phyloP scores from a whole-genome alignment of 2,329 filamentous ascomycete genomes.

The Fusarium sp. region DNA sequence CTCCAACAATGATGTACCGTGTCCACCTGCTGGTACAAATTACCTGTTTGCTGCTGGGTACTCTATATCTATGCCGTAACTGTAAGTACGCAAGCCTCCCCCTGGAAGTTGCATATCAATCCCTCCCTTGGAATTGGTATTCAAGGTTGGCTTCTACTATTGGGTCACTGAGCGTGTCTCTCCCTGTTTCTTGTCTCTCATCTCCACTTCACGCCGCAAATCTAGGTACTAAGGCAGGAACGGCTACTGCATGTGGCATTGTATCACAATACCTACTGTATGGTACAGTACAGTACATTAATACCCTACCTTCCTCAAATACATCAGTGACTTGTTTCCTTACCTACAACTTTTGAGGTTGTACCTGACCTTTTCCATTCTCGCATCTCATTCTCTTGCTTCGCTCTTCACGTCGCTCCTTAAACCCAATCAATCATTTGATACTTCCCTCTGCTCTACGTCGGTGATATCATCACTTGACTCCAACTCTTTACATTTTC shows the following conservation, averaged over 20 bases:
- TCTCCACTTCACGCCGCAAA: conserved; percentile 16
- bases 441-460: background rate
- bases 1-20: background rate
- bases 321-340: background rate
- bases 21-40: background rate
- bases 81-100: conserved; percentile 10
- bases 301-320: background rate
- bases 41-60: background rate
- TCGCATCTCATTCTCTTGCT: conserved; percentile 1
- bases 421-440: background rate
- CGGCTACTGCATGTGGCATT: background rate
- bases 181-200: conserved; percentile 23
- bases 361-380: background rate
- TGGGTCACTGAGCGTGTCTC: background rate
- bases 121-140: conserved; percentile 7
- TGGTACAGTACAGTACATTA: background rate
- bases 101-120: conserved; percentile 20
- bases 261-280: background rate
- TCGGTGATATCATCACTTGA: conserved; percentile 9
- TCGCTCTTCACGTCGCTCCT: conserved; percentile 18
- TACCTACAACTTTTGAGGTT: background rate
- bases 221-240: conserved; percentile 3
- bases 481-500: background rate
- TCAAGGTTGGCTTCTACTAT: background rate
- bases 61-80: background rate